Evolutionary conservation across 805 yeast species (phyloP).

Genomic region (Candida montana): DNA sequence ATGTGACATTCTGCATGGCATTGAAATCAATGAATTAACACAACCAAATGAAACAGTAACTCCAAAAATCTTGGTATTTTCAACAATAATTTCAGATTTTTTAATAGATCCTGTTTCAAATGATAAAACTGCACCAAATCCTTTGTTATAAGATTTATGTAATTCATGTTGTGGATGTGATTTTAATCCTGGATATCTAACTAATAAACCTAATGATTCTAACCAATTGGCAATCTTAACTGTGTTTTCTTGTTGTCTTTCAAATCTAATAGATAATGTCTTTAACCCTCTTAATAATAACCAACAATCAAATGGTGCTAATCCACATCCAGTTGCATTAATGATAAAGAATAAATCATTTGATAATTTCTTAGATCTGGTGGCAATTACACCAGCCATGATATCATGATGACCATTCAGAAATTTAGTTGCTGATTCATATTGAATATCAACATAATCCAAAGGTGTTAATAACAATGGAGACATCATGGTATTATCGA

Average conservation of each 20-base stretch:
- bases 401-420: slow-evolving; percentile 93
- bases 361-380: slow-evolving; percentile 57
- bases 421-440: slow-evolving; percentile 91
- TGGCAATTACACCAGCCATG: slow-evolving; percentile 92
- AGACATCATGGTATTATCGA: slow-evolving; percentile 97
- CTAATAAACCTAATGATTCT: slow-evolving; percentile 54
- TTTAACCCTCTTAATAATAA: slow-evolving; percentile 81
- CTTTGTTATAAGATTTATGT: slow-evolving; percentile 71
- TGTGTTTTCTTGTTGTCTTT: slow-evolving; percentile 83
- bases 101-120: slow-evolving; percentile 79
- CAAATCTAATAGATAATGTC: slow-evolving; percentile 80
- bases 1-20: slow-evolving; percentile 96
- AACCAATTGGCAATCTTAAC: slow-evolving; percentile 70
- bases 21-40: slow-evolving; percentile 84
- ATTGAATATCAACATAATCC: slow-evolving; percentile 82
- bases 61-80: slow-evolving; percentile 69
- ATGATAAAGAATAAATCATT: slow-evolving; percentile 68
- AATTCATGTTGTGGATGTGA: slow-evolving; percentile 77
- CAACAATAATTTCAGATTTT: slow-evolving; percentile 67
- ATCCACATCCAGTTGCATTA: slow-evolving; percentile 87
- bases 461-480: slow-evolving; percentile 83
- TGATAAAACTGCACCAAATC: slow-evolving; percentile 85
- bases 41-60: slow-evolving; percentile 94
- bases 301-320: slow-evolving; percentile 93
- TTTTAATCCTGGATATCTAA: slow-evolving; percentile 80